Conservation (phyloP, 495 filamentous ascomycete species). For the Copromyces sp. region DNA sequence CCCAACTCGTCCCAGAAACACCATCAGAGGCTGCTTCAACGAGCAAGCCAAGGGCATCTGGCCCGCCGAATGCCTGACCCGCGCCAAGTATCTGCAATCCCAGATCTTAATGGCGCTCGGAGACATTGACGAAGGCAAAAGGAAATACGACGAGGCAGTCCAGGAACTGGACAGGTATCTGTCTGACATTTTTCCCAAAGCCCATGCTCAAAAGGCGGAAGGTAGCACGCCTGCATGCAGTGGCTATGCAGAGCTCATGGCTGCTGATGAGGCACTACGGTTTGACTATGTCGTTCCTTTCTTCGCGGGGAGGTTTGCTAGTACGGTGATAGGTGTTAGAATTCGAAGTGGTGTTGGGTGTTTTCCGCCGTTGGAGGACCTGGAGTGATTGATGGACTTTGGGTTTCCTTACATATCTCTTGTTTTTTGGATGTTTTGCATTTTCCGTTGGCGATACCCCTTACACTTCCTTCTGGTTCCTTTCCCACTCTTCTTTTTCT, state of each 20-base stretch:
- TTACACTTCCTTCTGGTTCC: neutral
- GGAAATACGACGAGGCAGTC: neutral
- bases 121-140: neutral
- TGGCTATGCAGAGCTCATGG: neutral
- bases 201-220: neutral
- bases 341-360: neutral
- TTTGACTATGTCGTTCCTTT: neutral
- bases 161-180: neutral
- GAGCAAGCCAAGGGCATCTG: neutral
- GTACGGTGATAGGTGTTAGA: neutral
- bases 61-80: neutral
- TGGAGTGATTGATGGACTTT: neutral
- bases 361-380: neutral
- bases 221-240: neutral
- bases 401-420: neutral
- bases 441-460: neutral
- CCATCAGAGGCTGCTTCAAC: neutral
- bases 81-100: neutral
- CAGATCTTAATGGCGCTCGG: neutral
- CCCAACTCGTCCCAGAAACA: neutral
- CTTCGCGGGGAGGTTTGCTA: neutral
- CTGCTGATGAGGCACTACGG: neutral
- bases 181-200: neutral
- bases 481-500: no score
- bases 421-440: neutral